Conservation (phyloP, 352 stramenopile genomes). For the Phytophthora palmivora region DNA sequence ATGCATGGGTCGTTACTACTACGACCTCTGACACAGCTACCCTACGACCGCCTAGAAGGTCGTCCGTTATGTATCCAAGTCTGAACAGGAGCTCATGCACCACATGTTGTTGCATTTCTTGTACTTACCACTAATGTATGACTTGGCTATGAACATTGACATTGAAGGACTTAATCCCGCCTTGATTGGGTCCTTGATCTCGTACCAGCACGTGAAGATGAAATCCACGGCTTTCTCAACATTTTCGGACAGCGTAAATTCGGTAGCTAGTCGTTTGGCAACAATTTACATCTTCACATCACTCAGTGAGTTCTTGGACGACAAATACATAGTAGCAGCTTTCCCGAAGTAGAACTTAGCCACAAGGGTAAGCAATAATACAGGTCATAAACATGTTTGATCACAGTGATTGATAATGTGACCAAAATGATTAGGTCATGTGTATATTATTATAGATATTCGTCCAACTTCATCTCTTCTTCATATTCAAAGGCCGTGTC, state of each 20-base stretch:
- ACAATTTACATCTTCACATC: constrained; percentile 48
- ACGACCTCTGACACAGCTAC: too few relatives aligned
- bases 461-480: too few relatives aligned
- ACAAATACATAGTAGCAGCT: constrained; percentile 8
- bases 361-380: too few relatives aligned
- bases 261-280: constrained; percentile 41
- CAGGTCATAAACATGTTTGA: too few relatives aligned
- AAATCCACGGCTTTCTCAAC: constrained; percentile 47
- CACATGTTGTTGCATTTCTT: constrained; percentile 65
- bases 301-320: constrained; percentile 14
- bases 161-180: constrained; percentile 21
- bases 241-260: constrained; percentile 38
- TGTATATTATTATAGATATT: too few relatives aligned
- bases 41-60: too few relatives aligned
- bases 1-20: too few relatives aligned
- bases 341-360: constrained; percentile 50
- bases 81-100: too few relatives aligned
- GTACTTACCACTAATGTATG: constrained; percentile 46
- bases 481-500: too few relatives aligned
- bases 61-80: too few relatives aligned
- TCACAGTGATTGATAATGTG: too few relatives aligned
- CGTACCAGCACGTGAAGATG: constrained; percentile 54
- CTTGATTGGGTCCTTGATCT: constrained; percentile 31
- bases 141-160: constrained; percentile 46
- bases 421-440: too few relatives aligned